Percentiles rank a stretch among this genome's conserved stretches.
phyloP scores from a whole-genome alignment of 169 alveolate genomes.

The Plasmodium yoelii region DNA sequence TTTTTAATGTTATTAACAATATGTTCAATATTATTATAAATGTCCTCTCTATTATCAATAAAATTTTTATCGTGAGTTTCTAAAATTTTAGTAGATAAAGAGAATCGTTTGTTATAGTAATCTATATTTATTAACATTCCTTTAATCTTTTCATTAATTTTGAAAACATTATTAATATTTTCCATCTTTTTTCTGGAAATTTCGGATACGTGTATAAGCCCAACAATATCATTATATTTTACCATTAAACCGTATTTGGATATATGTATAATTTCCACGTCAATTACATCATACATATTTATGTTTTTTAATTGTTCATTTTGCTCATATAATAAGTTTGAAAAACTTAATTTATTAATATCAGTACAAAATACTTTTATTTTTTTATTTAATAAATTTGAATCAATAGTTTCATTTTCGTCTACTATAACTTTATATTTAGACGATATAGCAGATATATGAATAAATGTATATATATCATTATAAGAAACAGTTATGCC shows the following conservation, averaged over 20 bases:
- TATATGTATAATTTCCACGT: slow-evolving; percentile 70
- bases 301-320: slow-evolving; percentile 62
- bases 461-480: slow-evolving; percentile 61
- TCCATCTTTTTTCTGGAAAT: slow-evolving; percentile 63
- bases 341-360: slow-evolving; percentile 61
- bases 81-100: slow-evolving; percentile 61
- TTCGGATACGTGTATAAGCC: slow-evolving; percentile 60
- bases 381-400: slow-evolving; percentile 38
- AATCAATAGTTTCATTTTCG: slow-evolving; percentile 44
- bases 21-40: slow-evolving; percentile 33
- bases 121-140: slow-evolving; percentile 66
- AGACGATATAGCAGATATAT: slow-evolving; percentile 59
- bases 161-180: slow-evolving; percentile 31
- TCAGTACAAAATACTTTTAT: slow-evolving; percentile 70
- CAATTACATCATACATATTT: slow-evolving; percentile 50
- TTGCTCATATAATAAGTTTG: slow-evolving; percentile 73
- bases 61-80: slow-evolving; percentile 53
- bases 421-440: slow-evolving; percentile 46
- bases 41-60: slow-evolving; percentile 49
- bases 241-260: slow-evolving; percentile 77
- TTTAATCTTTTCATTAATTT: slow-evolving; percentile 66
- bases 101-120: slow-evolving; percentile 68
- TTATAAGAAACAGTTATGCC: slow-evolving; percentile 63
- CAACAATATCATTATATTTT: slow-evolving; percentile 67
- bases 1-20: slow-evolving; percentile 41